These are phyloP conservation scores for Penicillium riverlandense DNA, from an alignment of 495 filamentous ascomycete genomes.

Conservation along the genomic window DNA sequence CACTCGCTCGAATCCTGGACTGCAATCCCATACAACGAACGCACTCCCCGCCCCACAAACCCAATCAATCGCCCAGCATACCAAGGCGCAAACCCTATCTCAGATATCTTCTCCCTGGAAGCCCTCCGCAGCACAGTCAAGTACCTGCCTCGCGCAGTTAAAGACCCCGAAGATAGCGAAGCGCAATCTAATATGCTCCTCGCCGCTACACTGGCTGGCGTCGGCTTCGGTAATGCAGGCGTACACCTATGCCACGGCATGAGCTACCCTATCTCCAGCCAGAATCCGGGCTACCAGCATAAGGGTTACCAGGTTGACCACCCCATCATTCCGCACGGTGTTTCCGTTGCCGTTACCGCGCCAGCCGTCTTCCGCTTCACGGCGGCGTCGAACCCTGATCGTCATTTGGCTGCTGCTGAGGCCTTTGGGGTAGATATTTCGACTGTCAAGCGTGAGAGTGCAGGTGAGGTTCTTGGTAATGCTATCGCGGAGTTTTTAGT, in stretches of 20 bases:
- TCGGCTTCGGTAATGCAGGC: slow-evolving; percentile 95
- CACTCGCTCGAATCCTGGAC: slow-evolving; percentile 94
- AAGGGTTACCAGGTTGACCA: slow-evolving; percentile 65
- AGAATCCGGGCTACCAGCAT: slow-evolving; percentile 88
- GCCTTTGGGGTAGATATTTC: slow-evolving; percentile 83
- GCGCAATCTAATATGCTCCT: slow-evolving; percentile 93
- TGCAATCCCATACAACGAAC: slow-evolving; percentile 85
- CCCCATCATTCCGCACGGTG: slow-evolving; percentile 91
- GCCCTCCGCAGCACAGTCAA: slow-evolving; percentile 75
- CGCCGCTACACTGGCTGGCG: slow-evolving; percentile 86
- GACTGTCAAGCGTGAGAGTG: slow-evolving; percentile 76
- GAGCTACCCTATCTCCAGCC: slow-evolving; percentile 90
- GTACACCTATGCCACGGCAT: slow-evolving; percentile 97
- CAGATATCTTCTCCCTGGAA: slow-evolving; percentile 86
- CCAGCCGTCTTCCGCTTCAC: slow-evolving; percentile 94
- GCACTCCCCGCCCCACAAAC: slow-evolving; percentile 76
- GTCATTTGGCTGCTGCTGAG: slow-evolving; percentile 84
- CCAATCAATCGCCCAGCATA: slow-evolving; percentile 89
- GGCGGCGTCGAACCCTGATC: slow-evolving; percentile 78
- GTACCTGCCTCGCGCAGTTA: slow-evolving; percentile 80
- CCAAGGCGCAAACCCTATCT: slow-evolving; percentile 95
- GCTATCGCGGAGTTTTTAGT: slow-evolving; percentile 73
- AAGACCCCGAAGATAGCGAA: slow-evolving; percentile 82
- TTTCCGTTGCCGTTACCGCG: slow-evolving; percentile 89
- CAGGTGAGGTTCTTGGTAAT: slow-evolving; percentile 78